Conservation (phyloP, 306 rosid genomes). For the Herpetospermum pedunculosum region DNA sequence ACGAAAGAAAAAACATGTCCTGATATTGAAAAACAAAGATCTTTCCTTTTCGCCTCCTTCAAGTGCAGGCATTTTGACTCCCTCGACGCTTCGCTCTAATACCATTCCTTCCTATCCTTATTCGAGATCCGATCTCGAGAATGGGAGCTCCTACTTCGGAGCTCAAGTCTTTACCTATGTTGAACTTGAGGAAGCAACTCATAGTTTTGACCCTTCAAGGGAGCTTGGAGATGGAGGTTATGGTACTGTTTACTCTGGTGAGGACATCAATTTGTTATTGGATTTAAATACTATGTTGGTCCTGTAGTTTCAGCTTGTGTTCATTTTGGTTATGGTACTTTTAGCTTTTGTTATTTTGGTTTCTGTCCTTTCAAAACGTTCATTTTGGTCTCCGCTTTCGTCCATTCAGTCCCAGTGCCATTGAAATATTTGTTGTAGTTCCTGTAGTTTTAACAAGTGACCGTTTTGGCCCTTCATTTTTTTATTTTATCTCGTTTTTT, state of each 20-base stretch:
- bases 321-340: too few species aligned
- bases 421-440: not conserved
- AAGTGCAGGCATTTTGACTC: slow-evolving; percentile 21
- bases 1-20: slow-evolving; percentile 26
- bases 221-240: slow-evolving; percentile 94
- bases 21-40: slow-evolving; percentile 28
- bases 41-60: slow-evolving; percentile 33
- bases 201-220: slow-evolving; percentile 51
- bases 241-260: slow-evolving; percentile 87
- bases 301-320: too few species aligned
- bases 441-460: not conserved
- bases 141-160: slow-evolving; percentile 70
- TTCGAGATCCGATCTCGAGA: slow-evolving; percentile 27
- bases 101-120: slow-evolving; percentile 50
- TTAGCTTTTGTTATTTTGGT: too few species aligned
- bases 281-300: not conserved
- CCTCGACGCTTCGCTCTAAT: slow-evolving; percentile 33
- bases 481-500: too few species aligned
- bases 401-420: not conserved
- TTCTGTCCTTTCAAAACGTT: too few species aligned
- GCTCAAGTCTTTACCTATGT: slow-evolving; percentile 55
- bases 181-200: slow-evolving; percentile 81
- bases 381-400: too few species aligned
- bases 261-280: not conserved
- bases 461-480: too few species aligned